These are phyloP conservation scores for Epichloe sibirici DNA, from an alignment of 2,329 filamentous ascomycete species.

Conservation along the genomic window DNA sequence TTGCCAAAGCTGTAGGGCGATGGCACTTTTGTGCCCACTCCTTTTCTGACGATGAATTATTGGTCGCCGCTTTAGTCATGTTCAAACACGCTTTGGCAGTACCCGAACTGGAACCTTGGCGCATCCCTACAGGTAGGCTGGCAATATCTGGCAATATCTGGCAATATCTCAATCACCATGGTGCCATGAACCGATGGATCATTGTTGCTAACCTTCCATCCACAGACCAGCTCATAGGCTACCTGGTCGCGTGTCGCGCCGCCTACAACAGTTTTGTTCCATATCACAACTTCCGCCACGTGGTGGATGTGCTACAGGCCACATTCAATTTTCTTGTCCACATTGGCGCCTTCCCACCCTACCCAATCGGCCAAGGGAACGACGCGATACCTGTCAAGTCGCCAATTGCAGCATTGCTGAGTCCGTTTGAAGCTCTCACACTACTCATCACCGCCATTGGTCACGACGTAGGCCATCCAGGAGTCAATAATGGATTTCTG, in stretches of 20 bases:
- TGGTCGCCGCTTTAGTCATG: constrained; percentile 77
- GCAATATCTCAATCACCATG: not conserved
- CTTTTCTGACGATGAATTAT: constrained; percentile 79
- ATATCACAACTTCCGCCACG: constrained; percentile 97
- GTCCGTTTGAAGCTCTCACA: constrained; percentile 77
- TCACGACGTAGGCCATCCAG: constrained; percentile 93
- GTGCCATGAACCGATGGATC: not conserved
- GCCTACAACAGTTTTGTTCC: constrained; percentile 96
- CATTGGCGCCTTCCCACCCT: constrained; percentile 63
- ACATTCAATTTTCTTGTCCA: constrained; percentile 80
- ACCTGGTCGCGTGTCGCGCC: constrained; percentile 75
- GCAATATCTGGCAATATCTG: not conserved
- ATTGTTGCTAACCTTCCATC: constrained; percentile 26
- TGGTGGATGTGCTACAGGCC: constrained; percentile 89
- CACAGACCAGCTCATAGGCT: constrained; percentile 67
- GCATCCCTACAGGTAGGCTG: constrained; percentile 58
- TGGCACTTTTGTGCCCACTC: constrained; percentile 89
- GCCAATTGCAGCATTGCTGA: constrained; percentile 62
- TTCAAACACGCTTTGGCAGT: constrained; percentile 76
- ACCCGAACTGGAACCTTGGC: constrained; percentile 71
- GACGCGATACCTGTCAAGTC: constrained; percentile 33
- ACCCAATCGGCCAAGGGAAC: constrained; percentile 31
- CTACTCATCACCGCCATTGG: constrained; percentile 92
- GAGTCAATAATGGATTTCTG: constrained; percentile 95
- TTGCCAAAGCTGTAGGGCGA: constrained; percentile 57